phyloP scores from a whole-genome alignment of 129 eudicot genomes.

The Solidago caesia region DNA sequence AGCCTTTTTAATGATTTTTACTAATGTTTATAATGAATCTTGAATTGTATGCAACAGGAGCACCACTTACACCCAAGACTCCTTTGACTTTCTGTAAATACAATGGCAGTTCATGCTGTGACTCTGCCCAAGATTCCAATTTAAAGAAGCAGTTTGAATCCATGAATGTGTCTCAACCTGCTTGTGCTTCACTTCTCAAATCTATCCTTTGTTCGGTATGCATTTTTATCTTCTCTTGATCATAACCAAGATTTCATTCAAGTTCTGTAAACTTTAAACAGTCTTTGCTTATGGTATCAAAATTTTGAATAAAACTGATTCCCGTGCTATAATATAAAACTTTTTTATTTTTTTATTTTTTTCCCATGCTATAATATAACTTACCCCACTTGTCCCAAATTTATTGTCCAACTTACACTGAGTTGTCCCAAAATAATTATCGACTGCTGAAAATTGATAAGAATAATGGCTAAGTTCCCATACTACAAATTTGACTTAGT shows the following conservation, averaged over 20 bases:
- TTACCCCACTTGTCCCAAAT: too few relatives aligned
- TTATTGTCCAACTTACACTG: too few relatives aligned
- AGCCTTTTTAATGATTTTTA: constrained; percentile 9
- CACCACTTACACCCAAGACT: constrained; percentile 31
- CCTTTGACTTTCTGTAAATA: constrained; percentile 38
- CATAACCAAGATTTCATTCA: background rate
- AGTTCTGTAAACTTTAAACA: background rate
- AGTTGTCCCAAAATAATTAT: too few relatives aligned
- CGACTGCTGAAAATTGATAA: too few relatives aligned
- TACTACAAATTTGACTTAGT: too few relatives aligned
- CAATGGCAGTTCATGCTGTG: constrained; percentile 45
- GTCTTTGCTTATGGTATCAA: background rate
- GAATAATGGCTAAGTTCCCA: too few relatives aligned
- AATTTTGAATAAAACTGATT: background rate
- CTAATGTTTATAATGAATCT: constrained; percentile 5
- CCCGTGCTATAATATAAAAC: background rate
- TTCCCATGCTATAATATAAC: too few relatives aligned
- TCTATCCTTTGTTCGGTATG: constrained; percentile 52
- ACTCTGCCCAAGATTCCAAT: constrained; percentile 30
- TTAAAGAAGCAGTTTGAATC: constrained; percentile 43
- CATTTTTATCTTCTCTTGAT: background rate
- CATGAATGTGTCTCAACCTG: constrained; percentile 41
- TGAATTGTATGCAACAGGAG: constrained; percentile 28
- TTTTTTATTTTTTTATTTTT: background rate
- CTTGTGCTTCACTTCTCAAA: constrained; percentile 47